Percentiles rank a stretch among this genome's conserved stretches.
phyloP scores from a whole-genome alignment of 202 grass and related monocot species.

The Panicum hallii region DNA sequence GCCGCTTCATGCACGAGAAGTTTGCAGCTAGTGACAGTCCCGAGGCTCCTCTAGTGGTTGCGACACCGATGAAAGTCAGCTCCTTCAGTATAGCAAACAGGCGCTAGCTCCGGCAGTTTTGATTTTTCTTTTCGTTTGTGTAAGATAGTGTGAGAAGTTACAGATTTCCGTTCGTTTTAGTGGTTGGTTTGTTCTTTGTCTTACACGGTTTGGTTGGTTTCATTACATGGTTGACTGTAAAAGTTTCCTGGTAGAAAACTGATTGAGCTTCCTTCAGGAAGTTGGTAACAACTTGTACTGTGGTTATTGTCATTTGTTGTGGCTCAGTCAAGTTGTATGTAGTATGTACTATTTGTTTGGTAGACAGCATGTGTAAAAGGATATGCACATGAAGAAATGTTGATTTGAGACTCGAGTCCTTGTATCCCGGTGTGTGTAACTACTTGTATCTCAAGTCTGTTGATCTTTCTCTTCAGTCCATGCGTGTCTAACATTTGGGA shows the following conservation, averaged over 20 bases:
- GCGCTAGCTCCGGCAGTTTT: not conserved
- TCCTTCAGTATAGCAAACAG: constrained; percentile 67
- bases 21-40: constrained; percentile 64
- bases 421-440: not conserved
- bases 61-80: constrained; percentile 85
- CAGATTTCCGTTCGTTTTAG: not conserved
- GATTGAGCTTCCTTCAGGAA: not conserved
- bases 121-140: not conserved
- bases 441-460: too few species aligned
- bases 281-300: not conserved
- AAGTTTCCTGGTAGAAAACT: not conserved
- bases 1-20: constrained; percentile 92
- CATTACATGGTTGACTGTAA: not conserved
- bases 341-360: not conserved
- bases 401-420: not conserved
- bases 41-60: constrained; percentile 81
- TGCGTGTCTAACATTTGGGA: too few species aligned
- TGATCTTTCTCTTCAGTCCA: too few species aligned
- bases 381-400: not conserved
- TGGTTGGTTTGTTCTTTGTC: not conserved
- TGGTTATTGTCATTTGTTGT: not conserved
- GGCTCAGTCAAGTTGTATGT: not conserved
- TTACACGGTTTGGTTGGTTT: not conserved
- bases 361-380: not conserved
- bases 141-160: constrained; percentile 18